phyloP scores from a whole-genome alignment of 2,329 filamentous ascomycete genomes.

The Didymella lethalis region DNA sequence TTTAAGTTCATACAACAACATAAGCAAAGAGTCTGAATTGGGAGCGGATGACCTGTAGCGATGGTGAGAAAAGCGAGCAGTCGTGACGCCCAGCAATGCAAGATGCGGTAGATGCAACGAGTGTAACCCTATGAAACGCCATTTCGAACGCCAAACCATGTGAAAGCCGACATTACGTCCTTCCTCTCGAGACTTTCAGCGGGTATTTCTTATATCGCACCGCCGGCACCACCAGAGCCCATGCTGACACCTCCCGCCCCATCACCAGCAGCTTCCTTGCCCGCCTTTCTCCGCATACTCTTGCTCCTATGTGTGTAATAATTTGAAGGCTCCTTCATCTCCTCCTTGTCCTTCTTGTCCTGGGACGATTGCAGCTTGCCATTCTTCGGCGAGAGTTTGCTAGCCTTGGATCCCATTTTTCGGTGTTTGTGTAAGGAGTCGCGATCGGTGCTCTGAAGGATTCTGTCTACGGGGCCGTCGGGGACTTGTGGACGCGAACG shows the following conservation, averaged over 20 bases:
- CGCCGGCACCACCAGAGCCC: slow-evolving; percentile 22
- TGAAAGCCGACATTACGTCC: neutral
- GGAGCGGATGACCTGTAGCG: neutral
- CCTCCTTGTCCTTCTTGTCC: slow-evolving; percentile 40
- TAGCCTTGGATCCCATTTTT: slow-evolving; percentile 43
- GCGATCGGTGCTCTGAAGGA: neutral
- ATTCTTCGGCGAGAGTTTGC: slow-evolving; percentile 29
- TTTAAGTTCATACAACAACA: neutral
- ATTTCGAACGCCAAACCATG: neutral
- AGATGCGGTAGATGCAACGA: neutral
- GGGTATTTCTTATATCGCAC: slow-evolving; percentile 5
- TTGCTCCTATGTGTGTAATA: slow-evolving; percentile 47
- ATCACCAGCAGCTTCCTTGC: slow-evolving; percentile 22
- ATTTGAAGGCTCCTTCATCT: slow-evolving; percentile 47
- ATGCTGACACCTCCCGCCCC: slow-evolving; percentile 20
- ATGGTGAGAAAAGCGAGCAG: no score
- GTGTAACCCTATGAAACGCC: neutral
- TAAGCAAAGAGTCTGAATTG: neutral
- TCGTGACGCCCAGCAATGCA: neutral
- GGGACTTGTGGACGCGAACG: neutral
- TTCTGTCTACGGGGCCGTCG: slow-evolving; percentile 2
- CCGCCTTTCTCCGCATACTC: slow-evolving; percentile 45
- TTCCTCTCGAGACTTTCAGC: neutral
- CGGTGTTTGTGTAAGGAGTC: neutral
- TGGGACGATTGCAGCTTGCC: slow-evolving; percentile 34